Base-by-base conservation (phyloP, 2,329 filamentous ascomycete species). In the Pseudodiploospora longispora region DNA sequence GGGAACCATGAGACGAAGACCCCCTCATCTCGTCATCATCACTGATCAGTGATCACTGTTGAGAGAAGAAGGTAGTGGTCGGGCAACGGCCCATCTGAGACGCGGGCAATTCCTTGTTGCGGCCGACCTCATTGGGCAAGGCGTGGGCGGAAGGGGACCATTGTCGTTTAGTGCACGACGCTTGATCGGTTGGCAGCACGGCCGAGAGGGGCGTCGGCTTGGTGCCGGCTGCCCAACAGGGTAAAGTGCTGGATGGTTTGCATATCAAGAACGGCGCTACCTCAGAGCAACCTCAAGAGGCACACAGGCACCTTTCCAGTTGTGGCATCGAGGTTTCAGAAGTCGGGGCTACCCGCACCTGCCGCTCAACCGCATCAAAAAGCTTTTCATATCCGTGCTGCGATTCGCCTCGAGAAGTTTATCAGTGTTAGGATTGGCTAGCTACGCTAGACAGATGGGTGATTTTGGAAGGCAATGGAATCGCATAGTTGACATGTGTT, bases 341-440 rank as follows among this genome's bases (percentile, higher is more conserved):
- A 40, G 27, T 44, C 42, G 45, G 41, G 45, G 41, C 42, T 33
- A 38, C 38, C 44, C 44, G 41, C 43, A 42, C 31, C 40, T 37
- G 31, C 40, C 36, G 44, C 36, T 36, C 7, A 5, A 34, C 29
- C 10, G 30, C 31, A n/a, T 27, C 7, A 34, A 29, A n/a, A 12
- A 27, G 19, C 19, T 6, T 8, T 7, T n/a, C 30, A 30, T 41
- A 30, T 29, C 12, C 8, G 4, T 33, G 10, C 19, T 19, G 19
- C 19, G 19, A 19, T 19, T 19, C 19, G 19, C 19, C 19, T 19
- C 19, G 19, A 19, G 19, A 3, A 19, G 19, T 19, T 19, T 19
- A 19, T 19, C 19, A 19, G 19, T 19, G 19, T 2, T 19, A 19
- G 19, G 19, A 19, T 32, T 33, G 3, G 4, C 29, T 34, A 34